Percentiles rank a stretch among this genome's conserved stretches.
Conservation (phyloP, 177 flowering plant genomes). For the Telopea speciosissima region DNA sequence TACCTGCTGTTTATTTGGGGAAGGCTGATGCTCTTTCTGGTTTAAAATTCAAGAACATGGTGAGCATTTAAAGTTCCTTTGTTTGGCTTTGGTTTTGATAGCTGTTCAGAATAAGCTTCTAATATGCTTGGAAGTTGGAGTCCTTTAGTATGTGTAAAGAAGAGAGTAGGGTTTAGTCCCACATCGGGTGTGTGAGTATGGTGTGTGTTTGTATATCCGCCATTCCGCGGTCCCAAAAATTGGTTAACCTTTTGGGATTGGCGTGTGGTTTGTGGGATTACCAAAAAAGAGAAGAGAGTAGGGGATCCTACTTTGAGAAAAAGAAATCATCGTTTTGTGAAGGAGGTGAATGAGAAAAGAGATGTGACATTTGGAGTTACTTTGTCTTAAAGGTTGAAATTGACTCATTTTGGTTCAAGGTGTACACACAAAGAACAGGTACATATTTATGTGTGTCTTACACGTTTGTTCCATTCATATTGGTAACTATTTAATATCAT, state of each 20-base stretch:
- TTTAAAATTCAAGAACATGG: slow-evolving; percentile 47
- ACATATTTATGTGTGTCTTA: too few species aligned
- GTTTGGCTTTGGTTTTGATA: not conserved
- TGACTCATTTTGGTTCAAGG: too few species aligned
- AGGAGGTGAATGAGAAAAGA: not conserved
- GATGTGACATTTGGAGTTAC: not conserved
- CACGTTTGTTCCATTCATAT: too few species aligned
- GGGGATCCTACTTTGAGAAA: too few species aligned
- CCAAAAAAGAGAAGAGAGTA: not conserved
- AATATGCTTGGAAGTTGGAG: not conserved
- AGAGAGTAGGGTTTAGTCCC: not conserved
- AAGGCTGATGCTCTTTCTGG: slow-evolving; percentile 49
- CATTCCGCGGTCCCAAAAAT: too few species aligned
- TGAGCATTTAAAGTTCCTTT: slow-evolving; percentile 21
- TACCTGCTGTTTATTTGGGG: slow-evolving; percentile 79
- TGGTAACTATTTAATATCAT: too few species aligned
- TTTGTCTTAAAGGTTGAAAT: not conserved
- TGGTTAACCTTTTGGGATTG: too few species aligned
- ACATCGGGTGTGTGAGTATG: too few species aligned
- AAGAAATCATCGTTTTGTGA: too few species aligned
- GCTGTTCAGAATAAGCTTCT: not conserved
- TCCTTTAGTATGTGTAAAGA: not conserved
- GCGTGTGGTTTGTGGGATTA: too few species aligned
- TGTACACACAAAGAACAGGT: too few species aligned
- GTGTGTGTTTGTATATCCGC: too few species aligned